A percentile compares a stretch with the other conserved stretches of the same genome.
These are phyloP conservation scores for Babesia divergens DNA, from an alignment of 169 alveolate genomes.

Conservation along the genomic window DNA sequence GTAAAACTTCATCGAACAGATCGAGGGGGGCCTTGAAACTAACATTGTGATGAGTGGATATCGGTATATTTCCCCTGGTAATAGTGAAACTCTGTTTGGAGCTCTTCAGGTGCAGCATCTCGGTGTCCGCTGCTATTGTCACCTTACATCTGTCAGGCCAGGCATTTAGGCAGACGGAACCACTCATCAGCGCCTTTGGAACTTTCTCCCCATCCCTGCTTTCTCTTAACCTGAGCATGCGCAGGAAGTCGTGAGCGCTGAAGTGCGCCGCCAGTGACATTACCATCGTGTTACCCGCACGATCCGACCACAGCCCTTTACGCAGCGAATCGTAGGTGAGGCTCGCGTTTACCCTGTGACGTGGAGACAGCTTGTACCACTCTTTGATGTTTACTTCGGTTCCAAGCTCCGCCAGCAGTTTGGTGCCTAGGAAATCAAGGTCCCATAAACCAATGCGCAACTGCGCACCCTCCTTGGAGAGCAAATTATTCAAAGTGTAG, in stretches of 20 bases:
- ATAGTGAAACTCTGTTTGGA: not conserved
- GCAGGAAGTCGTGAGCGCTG: not conserved
- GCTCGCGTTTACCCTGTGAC: slow-evolving; percentile 9
- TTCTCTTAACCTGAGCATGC: not conserved
- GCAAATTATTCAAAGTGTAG: slow-evolving; percentile 14
- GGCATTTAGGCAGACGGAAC: not conserved
- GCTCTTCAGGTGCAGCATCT: not conserved
- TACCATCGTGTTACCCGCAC: slow-evolving; percentile 16
- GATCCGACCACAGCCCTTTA: slow-evolving; percentile 4
- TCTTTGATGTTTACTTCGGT: not conserved
- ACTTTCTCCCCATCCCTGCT: not conserved
- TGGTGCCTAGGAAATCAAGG: slow-evolving; percentile 7
- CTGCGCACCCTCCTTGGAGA: slow-evolving; percentile 23
- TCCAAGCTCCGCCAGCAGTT: slow-evolving; percentile 1
- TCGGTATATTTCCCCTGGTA: too few species aligned
- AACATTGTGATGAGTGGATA: not conserved
- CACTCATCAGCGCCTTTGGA: not conserved
- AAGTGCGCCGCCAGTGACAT: not conserved
- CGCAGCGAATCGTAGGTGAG: slow-evolving; percentile 4
- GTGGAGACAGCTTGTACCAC: slow-evolving; percentile 32
- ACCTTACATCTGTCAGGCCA: not conserved
- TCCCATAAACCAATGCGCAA: slow-evolving; percentile 4
- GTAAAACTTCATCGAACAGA: too few species aligned
- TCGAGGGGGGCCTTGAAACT: not conserved
- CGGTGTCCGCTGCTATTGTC: not conserved